Percentiles rank a stretch among this genome's conserved stretches.
Evolutionary conservation across 371 early-diverging fungal species (phyloP).

Genomic region (Saksenaea vasiformis): DNA sequence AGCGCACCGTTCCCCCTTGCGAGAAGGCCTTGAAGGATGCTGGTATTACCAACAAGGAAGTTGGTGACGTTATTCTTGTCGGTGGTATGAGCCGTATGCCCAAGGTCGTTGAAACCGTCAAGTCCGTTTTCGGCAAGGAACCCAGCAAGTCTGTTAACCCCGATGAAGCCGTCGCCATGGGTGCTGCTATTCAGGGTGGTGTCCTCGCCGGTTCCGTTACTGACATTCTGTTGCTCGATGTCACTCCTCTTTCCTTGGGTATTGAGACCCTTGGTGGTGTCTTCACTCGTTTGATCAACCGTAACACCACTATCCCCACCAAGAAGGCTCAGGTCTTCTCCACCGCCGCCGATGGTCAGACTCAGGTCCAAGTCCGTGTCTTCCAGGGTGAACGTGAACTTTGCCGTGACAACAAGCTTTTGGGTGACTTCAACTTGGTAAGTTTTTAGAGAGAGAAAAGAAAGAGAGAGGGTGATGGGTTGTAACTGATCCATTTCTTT

Average conservation of each 20-base stretch:
- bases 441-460: constrained; percentile 2
- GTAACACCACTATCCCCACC: constrained; percentile 99
- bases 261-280: constrained; percentile 97
- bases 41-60: constrained; percentile 74
- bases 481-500: background rate
- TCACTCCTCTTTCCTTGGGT: constrained; percentile 98
- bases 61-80: constrained; percentile 98
- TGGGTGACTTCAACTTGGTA: constrained; percentile 95
- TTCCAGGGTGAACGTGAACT: constrained; percentile 99
- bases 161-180: constrained; percentile 99
- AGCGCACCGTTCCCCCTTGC: constrained; percentile 93
- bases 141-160: constrained; percentile 97
- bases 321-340: constrained; percentile 99
- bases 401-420: constrained; percentile 95
- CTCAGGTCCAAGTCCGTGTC: constrained; percentile 96
- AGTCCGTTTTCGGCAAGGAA: constrained; percentile 86
- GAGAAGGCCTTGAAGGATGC: constrained; percentile 98
- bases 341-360: constrained; percentile 99
- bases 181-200: constrained; percentile 99
- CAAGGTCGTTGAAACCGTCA: constrained; percentile 94
- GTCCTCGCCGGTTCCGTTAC: constrained; percentile 95
- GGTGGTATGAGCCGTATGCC: constrained; percentile 99
- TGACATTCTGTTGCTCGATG: constrained; percentile 96
- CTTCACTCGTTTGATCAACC: constrained; percentile 95
- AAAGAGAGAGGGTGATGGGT: background rate